Conservation (phyloP, 2,329 filamentous ascomycete species). For the Penicillium freii region DNA sequence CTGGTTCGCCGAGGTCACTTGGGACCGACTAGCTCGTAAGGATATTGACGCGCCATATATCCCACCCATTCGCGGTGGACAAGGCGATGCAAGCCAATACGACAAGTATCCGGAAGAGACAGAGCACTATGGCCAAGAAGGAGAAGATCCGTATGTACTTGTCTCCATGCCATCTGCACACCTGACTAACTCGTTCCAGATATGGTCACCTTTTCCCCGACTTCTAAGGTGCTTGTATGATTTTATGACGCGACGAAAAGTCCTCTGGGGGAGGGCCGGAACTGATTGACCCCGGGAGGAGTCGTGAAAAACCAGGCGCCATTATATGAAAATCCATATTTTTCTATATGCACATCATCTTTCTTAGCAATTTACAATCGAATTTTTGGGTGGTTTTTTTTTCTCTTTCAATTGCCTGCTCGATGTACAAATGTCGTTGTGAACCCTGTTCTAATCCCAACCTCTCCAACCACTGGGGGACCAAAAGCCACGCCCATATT, state of each 20-base stretch:
- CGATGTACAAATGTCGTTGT: conserved; percentile 16
- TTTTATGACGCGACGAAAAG: conserved; percentile 34
- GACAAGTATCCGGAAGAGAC: conserved; percentile 97
- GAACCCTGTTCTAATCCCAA: conserved; percentile 11
- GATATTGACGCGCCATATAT: conserved; percentile 99
- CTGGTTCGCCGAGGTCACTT: conserved; percentile 97
- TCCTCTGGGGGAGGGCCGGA: conserved; percentile 19
- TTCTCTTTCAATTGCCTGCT: conserved; percentile 11
- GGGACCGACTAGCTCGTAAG: conserved; percentile 90
- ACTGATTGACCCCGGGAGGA: conserved; percentile 19
- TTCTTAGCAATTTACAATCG: conserved; percentile 25
- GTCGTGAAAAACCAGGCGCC: conserved; percentile 20
- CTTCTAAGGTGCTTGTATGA: conserved; percentile 55
- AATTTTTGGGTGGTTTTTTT: conserved; percentile 17
- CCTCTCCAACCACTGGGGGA: conserved; percentile 9
- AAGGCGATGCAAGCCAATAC: conserved; percentile 94
- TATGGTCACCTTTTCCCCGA: conserved; percentile 73
- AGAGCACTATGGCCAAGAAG: conserved; percentile 78
- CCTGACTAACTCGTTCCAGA: conserved; percentile 43
- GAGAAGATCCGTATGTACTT: conserved; percentile 77
- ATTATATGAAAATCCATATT: conserved; percentile 18
- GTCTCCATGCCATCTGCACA: not conserved
- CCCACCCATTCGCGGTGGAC: conserved; percentile 87
- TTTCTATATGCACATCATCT: conserved; percentile 15
- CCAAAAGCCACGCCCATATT: conserved; percentile 22